Base-by-base conservation (phyloP, 2,329 filamentous ascomycete genomes). In the Stemphylium beticola region DNA sequence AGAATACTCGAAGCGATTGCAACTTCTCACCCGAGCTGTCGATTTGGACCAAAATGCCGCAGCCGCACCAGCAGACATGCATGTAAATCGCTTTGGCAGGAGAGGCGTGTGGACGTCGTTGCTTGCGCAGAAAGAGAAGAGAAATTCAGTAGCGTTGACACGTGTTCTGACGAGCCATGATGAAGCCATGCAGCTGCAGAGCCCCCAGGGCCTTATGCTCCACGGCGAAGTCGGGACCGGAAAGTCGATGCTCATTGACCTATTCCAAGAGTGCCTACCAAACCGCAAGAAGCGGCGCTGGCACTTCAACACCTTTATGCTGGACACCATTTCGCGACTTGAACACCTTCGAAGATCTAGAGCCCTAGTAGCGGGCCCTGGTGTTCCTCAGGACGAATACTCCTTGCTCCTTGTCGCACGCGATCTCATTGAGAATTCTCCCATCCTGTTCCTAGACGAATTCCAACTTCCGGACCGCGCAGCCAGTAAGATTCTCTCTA, bases 221-320 rank as follows among this genome's bases (percentile, higher is more conserved):
- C 91, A 91, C 22, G 90, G 91, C 6, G 90, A 92, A 68, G 91
- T 95, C 1, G 91, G 91, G 10, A 92, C 89, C 0, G 90, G 91
- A 12, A 95, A 95, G 72, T 90, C 86, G 4, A 92, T 95, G 89
- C 82, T 95, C n/a, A 82, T 93, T 12, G 90, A 93, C 66, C 78
- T 95, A 0, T 85, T 95, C n/a, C 89, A 89, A 12, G 87, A 92
- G 46, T 89, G 88, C 45, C 76, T 95, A 4, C 91, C 91, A 1
- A 92, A 86, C 14, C 78, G 81, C 39, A 87, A 86, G 66, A 93
- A 93, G 77, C 81, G 83, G 63, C 80, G 90, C 55, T 92, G 88
- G 86, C 91, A 93, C 69, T 95, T 92, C 76, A 92, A 91, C 71
- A 92, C 89, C 0, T 95, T 95, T 66, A 95, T 95, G 89, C 79